Evolutionary conservation across 345 rosid genomes (phyloP).

Genomic region (Carallia brachiata): DNA sequence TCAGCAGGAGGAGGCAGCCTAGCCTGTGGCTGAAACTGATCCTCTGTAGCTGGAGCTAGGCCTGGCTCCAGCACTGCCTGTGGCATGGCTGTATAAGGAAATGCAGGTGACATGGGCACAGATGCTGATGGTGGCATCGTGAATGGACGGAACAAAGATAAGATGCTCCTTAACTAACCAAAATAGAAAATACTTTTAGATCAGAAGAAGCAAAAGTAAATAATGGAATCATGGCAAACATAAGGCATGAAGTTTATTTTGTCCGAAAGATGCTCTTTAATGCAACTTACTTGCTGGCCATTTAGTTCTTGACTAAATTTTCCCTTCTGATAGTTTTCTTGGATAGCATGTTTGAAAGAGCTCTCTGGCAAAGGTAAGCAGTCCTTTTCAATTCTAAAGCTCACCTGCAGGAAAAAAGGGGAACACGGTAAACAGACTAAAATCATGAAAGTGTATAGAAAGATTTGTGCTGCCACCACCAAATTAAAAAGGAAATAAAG

Average conservation of each 20-base stretch:
- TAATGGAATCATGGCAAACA: background rate
- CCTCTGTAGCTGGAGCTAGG: slow-evolving; percentile 20
- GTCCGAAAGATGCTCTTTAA: background rate
- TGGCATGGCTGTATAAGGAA: slow-evolving; percentile 11
- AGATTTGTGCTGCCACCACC: background rate
- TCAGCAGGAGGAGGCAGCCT: slow-evolving; percentile 19
- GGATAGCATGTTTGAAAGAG: slow-evolving; percentile 40
- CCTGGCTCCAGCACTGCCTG: slow-evolving; percentile 6
- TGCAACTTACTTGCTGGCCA: slow-evolving; percentile 38
- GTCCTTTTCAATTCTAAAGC: slow-evolving; percentile 41
- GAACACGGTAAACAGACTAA: background rate
- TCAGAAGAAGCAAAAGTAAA: background rate
- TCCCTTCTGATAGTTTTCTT: slow-evolving; percentile 39
- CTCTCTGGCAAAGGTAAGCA: slow-evolving; percentile 50
- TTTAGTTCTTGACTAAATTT: slow-evolving; percentile 48
- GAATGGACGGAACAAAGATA: slow-evolving; percentile 44
- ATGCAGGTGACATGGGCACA: slow-evolving; percentile 25
- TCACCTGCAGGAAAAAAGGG: slow-evolving; percentile 36
- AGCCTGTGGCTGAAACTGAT: slow-evolving; percentile 14
- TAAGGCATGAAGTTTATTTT: background rate
- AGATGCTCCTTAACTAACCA: slow-evolving; percentile 41
- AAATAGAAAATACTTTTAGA: background rate
- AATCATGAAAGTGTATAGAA: background rate
- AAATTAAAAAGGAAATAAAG: background rate
- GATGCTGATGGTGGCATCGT: slow-evolving; percentile 19